Evolutionary conservation across 441 rosid species (phyloP).

Genomic region (Cnidoscolus chayamansa): DNA sequence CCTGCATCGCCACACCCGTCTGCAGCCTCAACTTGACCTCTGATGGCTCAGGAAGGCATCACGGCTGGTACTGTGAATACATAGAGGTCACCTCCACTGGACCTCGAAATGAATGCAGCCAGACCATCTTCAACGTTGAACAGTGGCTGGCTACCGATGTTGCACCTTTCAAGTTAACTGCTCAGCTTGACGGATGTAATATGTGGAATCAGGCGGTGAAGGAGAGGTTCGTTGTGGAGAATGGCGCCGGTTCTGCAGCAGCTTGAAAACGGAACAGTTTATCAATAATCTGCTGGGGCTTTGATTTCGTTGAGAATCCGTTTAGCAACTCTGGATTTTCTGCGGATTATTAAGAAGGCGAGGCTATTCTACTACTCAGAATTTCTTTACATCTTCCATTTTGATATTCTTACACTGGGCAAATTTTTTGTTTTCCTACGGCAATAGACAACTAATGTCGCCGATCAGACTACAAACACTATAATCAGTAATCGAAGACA

Average conservation of each 20-base stretch:
- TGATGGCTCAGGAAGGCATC: constrained; percentile 65
- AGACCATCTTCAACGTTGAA: constrained; percentile 48
- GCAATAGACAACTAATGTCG: no score
- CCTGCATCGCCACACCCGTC: constrained; percentile 45
- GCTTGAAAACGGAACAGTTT: not conserved
- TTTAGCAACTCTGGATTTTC: no score
- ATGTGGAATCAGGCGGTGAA: not conserved
- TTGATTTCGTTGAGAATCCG: no score
- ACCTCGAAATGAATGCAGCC: constrained; percentile 41
- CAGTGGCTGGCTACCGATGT: constrained; percentile 68
- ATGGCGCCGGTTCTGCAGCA: not conserved
- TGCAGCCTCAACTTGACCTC: constrained; percentile 64
- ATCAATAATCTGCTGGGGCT: no score
- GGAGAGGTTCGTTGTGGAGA: constrained; percentile 19
- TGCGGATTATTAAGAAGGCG: no score
- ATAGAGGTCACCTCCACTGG: constrained; percentile 61
- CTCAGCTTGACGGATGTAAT: constrained; percentile 37
- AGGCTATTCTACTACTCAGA: no score
- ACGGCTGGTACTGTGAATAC: constrained; percentile 78
- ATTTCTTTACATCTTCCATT: no score
- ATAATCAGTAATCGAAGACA: no score
- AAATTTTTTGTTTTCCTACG: no score
- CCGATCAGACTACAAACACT: no score
- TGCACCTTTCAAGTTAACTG: constrained; percentile 52
- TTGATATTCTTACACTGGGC: no score